Evolutionary conservation across 176 grass and related monocot species (phyloP), one percentile per base, ranked within the genome.

Genomic region (Musa itinerans): DNA sequence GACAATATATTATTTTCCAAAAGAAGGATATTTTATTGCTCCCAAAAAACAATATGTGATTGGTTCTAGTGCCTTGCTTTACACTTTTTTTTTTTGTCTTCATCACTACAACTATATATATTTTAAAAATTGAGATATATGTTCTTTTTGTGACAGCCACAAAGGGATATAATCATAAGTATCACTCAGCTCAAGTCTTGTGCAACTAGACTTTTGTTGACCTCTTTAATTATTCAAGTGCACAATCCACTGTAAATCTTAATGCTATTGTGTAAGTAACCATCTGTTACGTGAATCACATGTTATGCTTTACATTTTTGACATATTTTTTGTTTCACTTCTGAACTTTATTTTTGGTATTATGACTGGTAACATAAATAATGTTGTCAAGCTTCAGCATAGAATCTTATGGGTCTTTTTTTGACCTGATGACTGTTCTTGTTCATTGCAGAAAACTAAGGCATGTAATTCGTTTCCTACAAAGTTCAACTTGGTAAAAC

Each of bases 401-500:
- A 12, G 48, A 75, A 25, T 1, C 48, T 65, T 65, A 23, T 65
- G n/a, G 24, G 51, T 77, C 0, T 57, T 74, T 55, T 43, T 43
- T 34, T 81, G 79, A 78, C 80, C 66, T 89, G 78, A 83, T 20
- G 70, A 57, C 25, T 74, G 2, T 72, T 70, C 63, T 72, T 27
- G 10, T 73, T 77, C 9, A 73, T 63, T 83, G 73, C 80, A 98
- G 95, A 93, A 98, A 76, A 85, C 80, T 74, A 91, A 89, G 73
- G 58, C 83, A 58, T 91, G 64, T 61, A 98, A 91, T 78, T 78
- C 75, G 8, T 93, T 91, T 63, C 90, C 95, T 80, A 75, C 27
- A 49, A 80, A 89, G 79, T 98, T 98, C 69, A 86, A 69, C 72
- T 82, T 94, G 65, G 82, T 90, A 57, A 98, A 98, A 80, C 89